Base-by-base conservation (phyloP, 1,139 yeast genomes). In the Candida buenavistaensis region DNA sequence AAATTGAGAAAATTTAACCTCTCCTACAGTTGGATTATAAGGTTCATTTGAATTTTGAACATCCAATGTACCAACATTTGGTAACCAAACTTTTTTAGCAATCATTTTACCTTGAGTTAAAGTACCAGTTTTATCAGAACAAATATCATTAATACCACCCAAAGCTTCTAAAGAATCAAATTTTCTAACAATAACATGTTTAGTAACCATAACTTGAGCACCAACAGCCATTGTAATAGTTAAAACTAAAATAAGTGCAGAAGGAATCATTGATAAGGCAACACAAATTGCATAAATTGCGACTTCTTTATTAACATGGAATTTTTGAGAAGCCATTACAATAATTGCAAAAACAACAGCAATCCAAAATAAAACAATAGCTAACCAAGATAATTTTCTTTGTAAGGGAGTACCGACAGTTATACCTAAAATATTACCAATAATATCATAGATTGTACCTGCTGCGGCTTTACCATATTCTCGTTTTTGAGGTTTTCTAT, bases 141-240 rank as follows among this genome's bases (percentile, higher is more conserved):
- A 84, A 50, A 84, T 82, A 51, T 83, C 90, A 53, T 82, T 80
- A 39, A 84, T 82, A 19, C 90, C 84, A 19, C 94, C 94, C 30
- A 84, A 68, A 14, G 89, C 89, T 54, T 84, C 94, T 31, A 85
- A 68, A 2, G 94, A 82, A 52, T 84, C 92, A 40, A 85, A 68
- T 50, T 82, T 84, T 51, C 94, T 70, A 16, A 85, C 89, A 59
- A 85, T 80, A 24, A 85, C 94, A 51, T 82, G 67, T 50, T 82
- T 75, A 28, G 64, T 57, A 26, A 81, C 82, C 94, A 85, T 85
- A 9, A 79, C 83, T 48, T 81, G 82, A 23, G 94, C 85, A 12
- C 94, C 94, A 41, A 83, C 82, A 5, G 94, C 90, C 92, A 85
- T 84, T 4, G 94, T 84, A 43, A 85, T 84, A n/a, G 94, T 84